Evolutionary conservation across 2,329 filamentous ascomycete species (phyloP), one percentile per base, ranked within the genome.

Genomic region (Penicillium digitatum): DNA sequence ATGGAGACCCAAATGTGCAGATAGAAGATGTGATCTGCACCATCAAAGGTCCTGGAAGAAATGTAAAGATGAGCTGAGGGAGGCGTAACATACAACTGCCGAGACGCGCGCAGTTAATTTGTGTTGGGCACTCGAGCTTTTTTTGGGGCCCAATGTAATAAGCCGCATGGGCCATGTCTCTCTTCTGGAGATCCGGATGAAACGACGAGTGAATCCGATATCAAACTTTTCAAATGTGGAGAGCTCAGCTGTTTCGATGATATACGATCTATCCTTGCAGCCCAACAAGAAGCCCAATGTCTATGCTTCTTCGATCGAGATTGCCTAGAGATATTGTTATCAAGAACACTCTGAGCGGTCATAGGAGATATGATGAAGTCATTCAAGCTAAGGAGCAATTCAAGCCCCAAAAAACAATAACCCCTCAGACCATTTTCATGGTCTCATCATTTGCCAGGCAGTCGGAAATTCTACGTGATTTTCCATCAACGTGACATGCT

Each of bases 201-300:
- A 48, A 48, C 35, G 42, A 39, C 48, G 27, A 20, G 29, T 1
- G 9, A 37, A 16, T 42, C 8, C 2, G 10, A 22, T 29, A 39
- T 34, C 37, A 32, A 38, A 27, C 5, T 31, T 49, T 32, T 18
- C 8, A n/a, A 16, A n/a, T 46, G 22, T 44, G 48, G 24, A 32
- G 48, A 43, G 29, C 32, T 52, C 42, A 39, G 18, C n/a, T 39
- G 20, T 43, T 34, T 16, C 10, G 16, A 32, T 49, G 48, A 34
- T 18, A 29, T 16, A n/a, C 20, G 16, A 31, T 37, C 22, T 39
- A 39, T 31, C 18, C 40, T 60, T 64, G 61, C 56, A 62, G 60
- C 62, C 62, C 62, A 63, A 64, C 57, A 35, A 48, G 54, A 48
- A 35, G 60, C 62, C 62, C 60, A 60, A 63, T 63, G 52, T 57